Conservation (phyloP, 371 early-diverging fungal species). For the Mucor ambiguus region DNA sequence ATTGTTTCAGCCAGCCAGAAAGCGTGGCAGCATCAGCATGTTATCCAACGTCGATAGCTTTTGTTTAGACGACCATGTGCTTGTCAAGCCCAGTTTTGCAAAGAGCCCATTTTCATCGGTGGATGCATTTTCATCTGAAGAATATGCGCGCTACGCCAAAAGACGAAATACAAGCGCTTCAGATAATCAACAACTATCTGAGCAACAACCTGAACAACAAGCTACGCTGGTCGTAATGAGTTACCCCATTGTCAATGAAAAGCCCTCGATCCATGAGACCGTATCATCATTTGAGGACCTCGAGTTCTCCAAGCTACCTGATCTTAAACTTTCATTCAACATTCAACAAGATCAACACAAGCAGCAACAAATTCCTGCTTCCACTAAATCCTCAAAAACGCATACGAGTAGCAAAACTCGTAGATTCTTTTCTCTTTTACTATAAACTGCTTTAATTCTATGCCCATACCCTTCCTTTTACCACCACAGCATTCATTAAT, state of each 20-base stretch:
- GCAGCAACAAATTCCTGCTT: constrained; percentile 10
- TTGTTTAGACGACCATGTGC: constrained; percentile 21
- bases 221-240: constrained; percentile 34
- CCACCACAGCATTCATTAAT: background rate
- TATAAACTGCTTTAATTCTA: constrained; percentile 12
- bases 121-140: constrained; percentile 19
- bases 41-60: constrained; percentile 43
- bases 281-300: constrained; percentile 21
- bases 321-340: constrained; percentile 32
- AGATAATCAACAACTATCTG: background rate
- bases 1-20: constrained; percentile 30
- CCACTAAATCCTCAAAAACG: constrained; percentile 17
- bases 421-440: constrained; percentile 37
- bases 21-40: constrained; percentile 52
- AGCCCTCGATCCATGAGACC: background rate
- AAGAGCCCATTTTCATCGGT: background rate
- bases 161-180: constrained; percentile 39
- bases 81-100: constrained; percentile 4
- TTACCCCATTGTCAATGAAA: background rate
- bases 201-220: constrained; percentile 12
- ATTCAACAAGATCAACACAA: constrained; percentile 7
- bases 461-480: constrained; percentile 15
- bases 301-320: constrained; percentile 27
- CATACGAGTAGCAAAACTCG: constrained; percentile 28
- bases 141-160: constrained; percentile 36